Base-by-base conservation (phyloP, 2,329 filamentous ascomycete genomes). In the Diaporthe sp. region DNA sequence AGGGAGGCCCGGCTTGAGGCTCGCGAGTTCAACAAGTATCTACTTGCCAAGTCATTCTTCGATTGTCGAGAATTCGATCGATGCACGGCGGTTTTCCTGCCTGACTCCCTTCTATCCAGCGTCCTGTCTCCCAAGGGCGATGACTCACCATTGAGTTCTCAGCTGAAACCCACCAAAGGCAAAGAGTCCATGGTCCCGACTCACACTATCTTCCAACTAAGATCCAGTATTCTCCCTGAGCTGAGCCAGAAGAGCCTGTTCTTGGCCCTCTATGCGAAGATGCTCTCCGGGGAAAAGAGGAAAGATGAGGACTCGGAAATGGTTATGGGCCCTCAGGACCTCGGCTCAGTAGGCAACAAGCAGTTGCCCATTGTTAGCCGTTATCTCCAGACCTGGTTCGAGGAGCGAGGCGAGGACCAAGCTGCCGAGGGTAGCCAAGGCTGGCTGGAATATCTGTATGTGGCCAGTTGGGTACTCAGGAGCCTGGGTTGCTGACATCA, bases 281-380 rank as follows among this genome's bases (percentile, higher is more conserved):
- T 96, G 82, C 91, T 98, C 78, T 94, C 96, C 0, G 97, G 97
- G 1, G 97, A 99, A 87, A 98, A 98, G 87, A 92, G 95, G 78
- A 98, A 96, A 84, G 95, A 98, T 80, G 97, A 99, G 84, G 96
- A 98, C 75, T 95, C 94, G 31, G 97, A 99, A 85, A 98, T 98
- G 94, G 94, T 99, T 69, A 92, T 98, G 85, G 97, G 97, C 0
- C 96, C 97, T 1, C 93, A 96, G 75, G 97, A 99, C 84, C 92
- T 95, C 19, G 95, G 96, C 1, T 92, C 93, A 44, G 94, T 95
- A 1, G 85, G 92, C 75, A 99, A 99, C 83, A 95, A 95, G 82
- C 95, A 98, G 82, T 86, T 99, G 42, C 88, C 94, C 3, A 89
- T 90, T 0, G 91, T 98, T 51, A 92, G 94, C 28, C 91, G 93